Evolutionary conservation across 2,329 filamentous ascomycete species (phyloP), one percentile per base, ranked within the genome.

Genomic region (Xylariaceae sp.): DNA sequence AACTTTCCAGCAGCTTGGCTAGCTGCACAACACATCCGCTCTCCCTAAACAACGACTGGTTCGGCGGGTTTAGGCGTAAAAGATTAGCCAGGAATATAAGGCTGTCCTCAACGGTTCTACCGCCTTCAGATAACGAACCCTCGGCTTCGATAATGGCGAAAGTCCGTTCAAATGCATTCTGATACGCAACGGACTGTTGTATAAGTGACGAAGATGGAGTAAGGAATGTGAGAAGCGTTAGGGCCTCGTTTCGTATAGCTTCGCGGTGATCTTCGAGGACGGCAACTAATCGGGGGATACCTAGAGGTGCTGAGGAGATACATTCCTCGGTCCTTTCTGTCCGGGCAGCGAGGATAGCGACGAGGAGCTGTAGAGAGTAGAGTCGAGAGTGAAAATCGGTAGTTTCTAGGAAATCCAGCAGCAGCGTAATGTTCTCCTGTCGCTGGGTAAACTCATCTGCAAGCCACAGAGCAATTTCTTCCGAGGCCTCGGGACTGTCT

Each of bases 381-480:
- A 97, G 80, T 29, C 92, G 86, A 27, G 90, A 88, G 72, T 95
- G 96, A 67, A 96, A 95, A 65, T 96, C 91, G 62, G 79, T 79
- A 11, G 86, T 84, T 62, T 96, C 92, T 61, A 99, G 80, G 53
- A 99, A 88, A 68, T 94, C 88, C 57, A 99, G 82, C 29, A 99
- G 81, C 12, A 94, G 77, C 1, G 89, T 92, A 58, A 96, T 92
- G 71, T 99, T 97, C 73, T 97, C 92, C 81, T 96, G 91, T 60
- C 89, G 86, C 78, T 96, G 91, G 35, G 94, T 96, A 70, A 99
- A 99, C 72, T 97, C 92, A 73, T 99, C 94, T 51, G 94, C 94
- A 56, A 99, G 79, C 91, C 94, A 99, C 31, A 97, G 77, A 19
- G 88, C 88, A 64, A 99, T 95, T 72, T 99, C 94, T 61, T 97